Conservation (phyloP, 177 flowering plant genomes). For the Vitis hybrid region DNA sequence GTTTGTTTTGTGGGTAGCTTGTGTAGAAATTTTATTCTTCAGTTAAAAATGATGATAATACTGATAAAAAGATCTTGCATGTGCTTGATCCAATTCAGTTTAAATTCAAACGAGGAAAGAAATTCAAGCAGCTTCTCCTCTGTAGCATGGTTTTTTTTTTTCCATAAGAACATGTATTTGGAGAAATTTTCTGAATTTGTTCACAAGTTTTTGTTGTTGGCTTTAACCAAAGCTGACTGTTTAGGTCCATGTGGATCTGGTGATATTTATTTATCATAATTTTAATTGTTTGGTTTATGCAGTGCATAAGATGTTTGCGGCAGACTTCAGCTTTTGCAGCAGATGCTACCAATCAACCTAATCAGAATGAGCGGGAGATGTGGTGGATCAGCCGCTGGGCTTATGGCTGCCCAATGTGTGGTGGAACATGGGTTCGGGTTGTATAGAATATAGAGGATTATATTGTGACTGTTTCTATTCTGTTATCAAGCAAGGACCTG, state of each 20-base stretch:
- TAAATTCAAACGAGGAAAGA: no score
- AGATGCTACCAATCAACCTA: conserved; percentile 37
- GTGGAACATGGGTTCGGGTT: conserved; percentile 98
- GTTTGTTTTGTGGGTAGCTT: neutral
- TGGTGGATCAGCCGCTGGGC: conserved; percentile 99
- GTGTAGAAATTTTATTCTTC: neutral
- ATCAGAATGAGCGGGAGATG: conserved; percentile 68
- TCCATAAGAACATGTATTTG: no score
- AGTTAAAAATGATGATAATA: neutral
- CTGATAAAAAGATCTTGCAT: neutral
- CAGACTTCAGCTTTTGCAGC: conserved; percentile 96
- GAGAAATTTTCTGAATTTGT: no score
- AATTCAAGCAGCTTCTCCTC: no score
- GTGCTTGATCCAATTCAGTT: no score
- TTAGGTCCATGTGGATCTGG: no score
- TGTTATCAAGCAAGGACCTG: conserved; percentile 4
- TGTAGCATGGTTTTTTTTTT: no score
- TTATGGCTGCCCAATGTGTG: conserved; percentile 95
- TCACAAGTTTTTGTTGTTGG: no score
- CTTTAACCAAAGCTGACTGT: no score
- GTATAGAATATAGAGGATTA: conserved; percentile 39
- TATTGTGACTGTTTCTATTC: neutral
- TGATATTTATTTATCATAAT: neutral
- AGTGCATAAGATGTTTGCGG: conserved; percentile 97
- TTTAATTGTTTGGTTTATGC: conserved; percentile 24